Evolutionary conservation across 208 protist species (phyloP), one percentile per base, ranked within the genome.

Genomic region (Balamuthia mandrillaris): DNA sequence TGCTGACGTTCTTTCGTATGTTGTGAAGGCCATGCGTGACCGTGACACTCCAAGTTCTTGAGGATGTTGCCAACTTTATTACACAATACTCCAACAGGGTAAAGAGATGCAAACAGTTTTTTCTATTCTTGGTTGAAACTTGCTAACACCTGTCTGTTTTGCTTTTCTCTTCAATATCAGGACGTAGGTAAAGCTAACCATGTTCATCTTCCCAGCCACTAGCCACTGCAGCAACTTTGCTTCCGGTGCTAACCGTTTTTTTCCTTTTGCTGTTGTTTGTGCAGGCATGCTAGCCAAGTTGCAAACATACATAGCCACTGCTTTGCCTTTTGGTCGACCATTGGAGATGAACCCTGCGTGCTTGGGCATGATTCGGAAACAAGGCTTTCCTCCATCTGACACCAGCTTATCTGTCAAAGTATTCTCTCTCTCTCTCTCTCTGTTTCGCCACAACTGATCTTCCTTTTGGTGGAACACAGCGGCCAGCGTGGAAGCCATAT

Each of bases 401-500:
- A 7, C 45, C 24, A 81, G 60, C 47, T 42, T 21, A 81, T 4
- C 5, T 3, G n/a, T n/a, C 3, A 52, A 14, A 14, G 16, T 10
- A 39, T 33, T 6, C n/a, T 21, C 65, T 44, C 65, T 27, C n/a
- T n/a, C 65, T 74, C 65, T 58, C 65, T 37, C 9, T 5, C 9
- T 24, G 24, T 29, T 21, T 21, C 54, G 24, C n/a, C n/a, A 72
- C 63, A 72, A 18, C 31, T 27, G 21, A 3, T n/a, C 0, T 1
- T 24, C 16, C 65, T 58, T 29, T 49, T 10, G 24, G 35, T 9
- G 24, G 24, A 1, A 21, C 12, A 75, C n/a, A 39, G 72, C 47
- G 75, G 4, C 75, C 75, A n/a, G 75, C 75, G 14, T 83, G 75
- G 75, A 83, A 83, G 41, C 75, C 75, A 2, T 83, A 83, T 41